Conservation (phyloP, 2,329 filamentous ascomycete species). For the Neonectria magnoliae region DNA sequence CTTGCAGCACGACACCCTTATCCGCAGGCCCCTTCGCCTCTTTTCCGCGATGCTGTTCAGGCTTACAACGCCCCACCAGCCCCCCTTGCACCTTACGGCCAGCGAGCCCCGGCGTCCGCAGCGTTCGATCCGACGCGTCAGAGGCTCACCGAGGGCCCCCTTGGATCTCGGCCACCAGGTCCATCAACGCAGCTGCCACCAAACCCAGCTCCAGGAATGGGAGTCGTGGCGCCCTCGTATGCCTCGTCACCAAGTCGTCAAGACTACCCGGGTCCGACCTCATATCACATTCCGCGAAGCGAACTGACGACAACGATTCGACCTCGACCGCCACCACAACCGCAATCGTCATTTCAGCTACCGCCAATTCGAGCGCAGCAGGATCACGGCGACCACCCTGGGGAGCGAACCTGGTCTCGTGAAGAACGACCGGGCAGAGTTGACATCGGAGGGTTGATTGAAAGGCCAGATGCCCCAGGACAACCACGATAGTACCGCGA, state of each 20-base stretch:
- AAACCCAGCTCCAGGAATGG: constrained; percentile 44
- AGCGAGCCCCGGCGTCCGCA: constrained; percentile 58
- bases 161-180: constrained; percentile 36
- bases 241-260: constrained; percentile 55
- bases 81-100: constrained; percentile 50
- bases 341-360: constrained; percentile 54
- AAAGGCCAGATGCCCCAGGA: constrained; percentile 59
- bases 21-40: constrained; percentile 55
- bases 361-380: constrained; percentile 59
- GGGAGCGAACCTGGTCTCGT: constrained; percentile 49
- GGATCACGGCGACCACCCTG: constrained; percentile 36
- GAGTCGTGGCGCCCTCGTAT: constrained; percentile 47
- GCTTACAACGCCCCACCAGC: constrained; percentile 51
- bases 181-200: constrained; percentile 44
- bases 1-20: constrained; percentile 52
- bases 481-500: constrained; percentile 37
- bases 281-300: constrained; percentile 64
- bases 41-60: constrained; percentile 55
- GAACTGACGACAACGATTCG: constrained; percentile 54
- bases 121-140: constrained; percentile 59
- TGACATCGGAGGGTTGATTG: constrained; percentile 71
- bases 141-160: constrained; percentile 50
- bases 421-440: constrained; percentile 65
- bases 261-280: constrained; percentile 58
- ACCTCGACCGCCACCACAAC: constrained; percentile 44